These are phyloP conservation scores for Chimonanthus salicifolius DNA, from an alignment of 164 flowering plant species.

Conservation along the genomic window DNA sequence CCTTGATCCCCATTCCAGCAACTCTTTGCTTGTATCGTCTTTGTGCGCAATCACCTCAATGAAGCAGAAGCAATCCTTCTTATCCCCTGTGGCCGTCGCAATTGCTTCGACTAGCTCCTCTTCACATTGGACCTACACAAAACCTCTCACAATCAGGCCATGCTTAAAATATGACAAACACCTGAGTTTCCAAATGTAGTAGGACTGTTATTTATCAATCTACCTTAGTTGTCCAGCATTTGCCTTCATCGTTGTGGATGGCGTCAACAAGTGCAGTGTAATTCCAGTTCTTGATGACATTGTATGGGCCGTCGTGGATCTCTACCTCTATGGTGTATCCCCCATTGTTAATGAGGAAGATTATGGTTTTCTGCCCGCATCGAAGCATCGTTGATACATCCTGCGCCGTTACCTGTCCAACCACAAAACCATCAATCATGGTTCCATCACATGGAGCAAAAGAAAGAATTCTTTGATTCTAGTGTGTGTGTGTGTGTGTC, in stretches of 20 bases:
- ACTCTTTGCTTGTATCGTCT: slow-evolving; percentile 83
- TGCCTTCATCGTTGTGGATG: slow-evolving; percentile 62
- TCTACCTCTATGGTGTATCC: slow-evolving; percentile 78
- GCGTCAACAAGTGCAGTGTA: slow-evolving; percentile 65
- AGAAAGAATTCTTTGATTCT: too few relatives aligned
- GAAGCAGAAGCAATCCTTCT: slow-evolving; percentile 69
- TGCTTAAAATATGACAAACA: not conserved
- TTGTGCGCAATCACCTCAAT: slow-evolving; percentile 81
- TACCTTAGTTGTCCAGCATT: slow-evolving; percentile 69
- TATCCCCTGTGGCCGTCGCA: slow-evolving; percentile 44
- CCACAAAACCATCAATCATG: not conserved
- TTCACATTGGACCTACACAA: slow-evolving; percentile 18
- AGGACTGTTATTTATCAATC: not conserved
- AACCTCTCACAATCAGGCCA: not conserved
- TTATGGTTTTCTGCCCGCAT: slow-evolving; percentile 58
- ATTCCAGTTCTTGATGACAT: slow-evolving; percentile 80
- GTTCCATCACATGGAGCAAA: not conserved
- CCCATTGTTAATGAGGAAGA: slow-evolving; percentile 80
- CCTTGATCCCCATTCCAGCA: slow-evolving; percentile 79
- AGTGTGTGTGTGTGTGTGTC: too few relatives aligned
- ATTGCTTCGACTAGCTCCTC: slow-evolving; percentile 68
- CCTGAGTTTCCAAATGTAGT: not conserved
- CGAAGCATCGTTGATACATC: slow-evolving; percentile 74
- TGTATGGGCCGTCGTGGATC: slow-evolving; percentile 84
- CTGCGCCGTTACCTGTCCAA: slow-evolving; percentile 63